These are phyloP conservation scores for Zelopaecilomyces penicillatus DNA, from an alignment of 2,329 filamentous ascomycete genomes.

Conservation along the genomic window DNA sequence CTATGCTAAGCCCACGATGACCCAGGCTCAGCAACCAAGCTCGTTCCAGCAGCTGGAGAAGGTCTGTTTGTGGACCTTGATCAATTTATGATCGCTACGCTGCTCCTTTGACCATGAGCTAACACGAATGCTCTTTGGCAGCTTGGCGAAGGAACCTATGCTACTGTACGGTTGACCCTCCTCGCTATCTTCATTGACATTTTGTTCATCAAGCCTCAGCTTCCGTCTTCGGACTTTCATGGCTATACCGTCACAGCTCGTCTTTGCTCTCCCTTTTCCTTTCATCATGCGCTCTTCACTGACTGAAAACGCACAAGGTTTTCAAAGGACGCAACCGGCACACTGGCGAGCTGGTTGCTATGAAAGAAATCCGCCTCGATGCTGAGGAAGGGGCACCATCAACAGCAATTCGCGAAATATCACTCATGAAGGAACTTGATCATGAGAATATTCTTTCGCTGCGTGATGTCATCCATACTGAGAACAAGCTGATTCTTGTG, in stretches of 20 bases:
- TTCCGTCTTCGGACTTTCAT: too few species aligned
- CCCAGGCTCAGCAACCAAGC: constrained; percentile 56
- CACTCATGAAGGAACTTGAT: constrained; percentile 98
- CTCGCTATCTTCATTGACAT: too few species aligned
- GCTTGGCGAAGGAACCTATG: constrained; percentile 97
- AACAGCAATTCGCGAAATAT: constrained; percentile 96
- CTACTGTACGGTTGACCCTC: constrained; percentile 57
- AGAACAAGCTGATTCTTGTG: constrained; percentile 99
- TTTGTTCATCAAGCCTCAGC: too few species aligned
- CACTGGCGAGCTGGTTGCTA: constrained; percentile 89
- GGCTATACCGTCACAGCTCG: not conserved
- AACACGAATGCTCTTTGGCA: too few species aligned
- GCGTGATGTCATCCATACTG: constrained; percentile 97
- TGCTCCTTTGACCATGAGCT: too few species aligned
- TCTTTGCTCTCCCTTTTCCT: not conserved
- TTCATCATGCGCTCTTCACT: not conserved
- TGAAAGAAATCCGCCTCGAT: constrained; percentile 98
- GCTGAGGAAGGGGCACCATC: constrained; percentile 96
- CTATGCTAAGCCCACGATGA: too few species aligned
- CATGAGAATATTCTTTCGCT: constrained; percentile 97
- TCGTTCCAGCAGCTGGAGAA: constrained; percentile 99
- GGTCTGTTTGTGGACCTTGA: too few species aligned
- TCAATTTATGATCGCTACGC: too few species aligned
- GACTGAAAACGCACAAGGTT: constrained; percentile 47
- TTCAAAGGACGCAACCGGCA: constrained; percentile 98